Evolutionary conservation across 495 filamentous ascomycete genomes (phyloP), one percentile per base, ranked within the genome.

Genomic region (Tuber aestivum): DNA sequence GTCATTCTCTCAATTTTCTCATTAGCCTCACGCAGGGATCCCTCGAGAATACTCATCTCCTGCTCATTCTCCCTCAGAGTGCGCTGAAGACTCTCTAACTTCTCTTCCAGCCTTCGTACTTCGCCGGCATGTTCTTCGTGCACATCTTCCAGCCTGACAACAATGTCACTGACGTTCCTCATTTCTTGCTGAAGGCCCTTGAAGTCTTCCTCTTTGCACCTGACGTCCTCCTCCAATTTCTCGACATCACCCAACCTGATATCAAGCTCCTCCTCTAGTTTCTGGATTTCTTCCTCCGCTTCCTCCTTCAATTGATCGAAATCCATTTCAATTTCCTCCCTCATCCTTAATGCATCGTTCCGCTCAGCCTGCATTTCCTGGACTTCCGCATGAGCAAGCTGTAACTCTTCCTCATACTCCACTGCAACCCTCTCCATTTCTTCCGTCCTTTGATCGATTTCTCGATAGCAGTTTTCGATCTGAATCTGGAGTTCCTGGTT

Each of bases 161-260:
- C 88, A 9, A 90, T 90, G 78, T 97, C 94, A 77, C 91, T 94
- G 80, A 97, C 91, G 72, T 91, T 91, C 70, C 94, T 91, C 89
- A 99, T 94, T 85, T 99, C 95, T 61, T 90, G 89, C 77, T 97
- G 94, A 42, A 98, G 83, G 9, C 91, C 91, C 74, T 91, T 90
- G 78, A 96, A 92, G 79, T 94, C 93, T 75, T 98, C 94, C 12
- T 90, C 90, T 70, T 90, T 88, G 76, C 92, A 89, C 74, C 90
- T 87, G 18, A 93, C 84, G 56, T 94, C 92, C 27, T 88, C 86
- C 75, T 91, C 87, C 20, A 92, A 83, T n/a, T 89, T 88, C 83
- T 92, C 87, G 41, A 91, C 89, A 78, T 95, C 92, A n/a, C 89
- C 87, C 32, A 87, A 85, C 73, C 92, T 91, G 77, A 92, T 89